Conservation (phyloP, 2,329 filamentous ascomycete species). For the Epicoccum nigrum region DNA sequence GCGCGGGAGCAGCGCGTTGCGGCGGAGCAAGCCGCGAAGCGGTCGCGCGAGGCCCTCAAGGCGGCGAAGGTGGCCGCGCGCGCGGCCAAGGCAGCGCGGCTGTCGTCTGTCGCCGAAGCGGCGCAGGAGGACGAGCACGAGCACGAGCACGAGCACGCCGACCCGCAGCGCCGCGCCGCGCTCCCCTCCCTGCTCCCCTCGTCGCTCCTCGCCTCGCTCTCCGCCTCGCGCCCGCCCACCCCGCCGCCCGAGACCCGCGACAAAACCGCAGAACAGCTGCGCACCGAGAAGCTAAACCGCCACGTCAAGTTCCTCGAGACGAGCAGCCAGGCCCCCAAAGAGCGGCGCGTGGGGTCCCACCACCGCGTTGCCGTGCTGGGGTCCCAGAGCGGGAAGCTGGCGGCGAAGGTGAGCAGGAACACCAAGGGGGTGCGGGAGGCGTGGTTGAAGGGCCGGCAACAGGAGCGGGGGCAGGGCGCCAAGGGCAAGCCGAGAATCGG, state of each 20-base stretch:
- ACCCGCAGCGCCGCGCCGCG: neutral
- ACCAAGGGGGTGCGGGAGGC: slow-evolving; percentile 46
- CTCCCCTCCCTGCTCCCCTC: slow-evolving; percentile 59
- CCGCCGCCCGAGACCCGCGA: slow-evolving; percentile 44
- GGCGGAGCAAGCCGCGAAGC: slow-evolving; percentile 42
- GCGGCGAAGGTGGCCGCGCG: slow-evolving; percentile 41
- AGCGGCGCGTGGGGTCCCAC: slow-evolving; percentile 56
- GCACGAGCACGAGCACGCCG: neutral
- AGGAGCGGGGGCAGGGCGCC: slow-evolving; percentile 40
- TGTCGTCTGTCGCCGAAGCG: slow-evolving; percentile 1
- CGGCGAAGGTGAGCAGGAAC: slow-evolving; percentile 52
- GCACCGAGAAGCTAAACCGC: slow-evolving; percentile 54
- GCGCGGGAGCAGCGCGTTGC: slow-evolving; percentile 39
- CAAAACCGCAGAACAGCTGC: slow-evolving; percentile 39
- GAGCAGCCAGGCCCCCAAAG: slow-evolving; percentile 56
- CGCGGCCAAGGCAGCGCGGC: slow-evolving; percentile 35
- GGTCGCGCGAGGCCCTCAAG: slow-evolving; percentile 36
- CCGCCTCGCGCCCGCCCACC: slow-evolving; percentile 52
- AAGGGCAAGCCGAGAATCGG: slow-evolving; percentile 24
- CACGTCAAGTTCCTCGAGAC: slow-evolving; percentile 57
- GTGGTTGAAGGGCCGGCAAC: slow-evolving; percentile 55
- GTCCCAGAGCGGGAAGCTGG: slow-evolving; percentile 48
- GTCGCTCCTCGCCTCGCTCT: slow-evolving; percentile 57
- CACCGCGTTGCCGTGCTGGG: slow-evolving; percentile 58
- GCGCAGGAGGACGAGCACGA: slow-evolving; percentile 6